A percentile compares a stretch with the other conserved stretches of the same genome.
These are phyloP conservation scores for Vanderwaltozyma verrucispora DNA, from an alignment of 805 yeast species.

Conservation along the genomic window DNA sequence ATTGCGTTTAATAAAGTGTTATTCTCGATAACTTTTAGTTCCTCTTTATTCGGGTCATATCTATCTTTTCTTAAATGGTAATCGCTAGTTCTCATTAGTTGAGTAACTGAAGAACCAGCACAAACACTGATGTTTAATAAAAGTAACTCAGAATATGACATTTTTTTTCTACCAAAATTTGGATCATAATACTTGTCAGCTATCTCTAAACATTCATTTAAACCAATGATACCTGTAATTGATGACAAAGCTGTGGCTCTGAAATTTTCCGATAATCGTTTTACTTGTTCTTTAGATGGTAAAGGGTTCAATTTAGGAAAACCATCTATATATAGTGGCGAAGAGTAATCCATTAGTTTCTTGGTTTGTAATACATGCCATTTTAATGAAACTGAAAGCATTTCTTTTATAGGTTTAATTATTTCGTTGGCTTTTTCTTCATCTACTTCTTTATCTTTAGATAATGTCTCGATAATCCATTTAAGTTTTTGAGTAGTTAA, in stretches of 20 bases:
- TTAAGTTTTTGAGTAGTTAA: slow-evolving; percentile 17
- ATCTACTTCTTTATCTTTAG: slow-evolving; percentile 4
- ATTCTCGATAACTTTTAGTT: slow-evolving; percentile 21
- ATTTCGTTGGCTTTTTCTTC: slow-evolving; percentile 5
- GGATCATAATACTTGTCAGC: slow-evolving; percentile 14
- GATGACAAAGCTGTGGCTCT: slow-evolving; percentile 11
- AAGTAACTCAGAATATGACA: slow-evolving; percentile 20
- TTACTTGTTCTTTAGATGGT: slow-evolving; percentile 19
- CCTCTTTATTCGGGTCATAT: slow-evolving; percentile 14
- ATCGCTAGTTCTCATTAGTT: slow-evolving; percentile 8
- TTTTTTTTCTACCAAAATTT: slow-evolving; percentile 1
- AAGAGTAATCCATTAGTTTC: slow-evolving; percentile 16
- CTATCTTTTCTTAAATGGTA: slow-evolving; percentile 14
- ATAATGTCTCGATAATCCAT: slow-evolving; percentile 13
- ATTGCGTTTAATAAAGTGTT: slow-evolving; percentile 33
- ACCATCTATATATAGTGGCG: slow-evolving; percentile 11
- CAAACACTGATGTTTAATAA: slow-evolving; percentile 17
- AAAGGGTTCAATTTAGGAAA: slow-evolving; percentile 11
- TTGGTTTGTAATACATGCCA: slow-evolving; percentile 20
- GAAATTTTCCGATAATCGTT: slow-evolving; percentile 15
- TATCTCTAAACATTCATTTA: slow-evolving; percentile 12
- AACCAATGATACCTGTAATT: slow-evolving; percentile 10
- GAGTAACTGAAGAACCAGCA: slow-evolving; percentile 15
- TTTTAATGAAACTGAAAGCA: slow-evolving; percentile 13
- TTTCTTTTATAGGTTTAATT: slow-evolving; percentile 13